Conservation (phyloP, 768 basidiomycete species). For the Russula compacta region DNA sequence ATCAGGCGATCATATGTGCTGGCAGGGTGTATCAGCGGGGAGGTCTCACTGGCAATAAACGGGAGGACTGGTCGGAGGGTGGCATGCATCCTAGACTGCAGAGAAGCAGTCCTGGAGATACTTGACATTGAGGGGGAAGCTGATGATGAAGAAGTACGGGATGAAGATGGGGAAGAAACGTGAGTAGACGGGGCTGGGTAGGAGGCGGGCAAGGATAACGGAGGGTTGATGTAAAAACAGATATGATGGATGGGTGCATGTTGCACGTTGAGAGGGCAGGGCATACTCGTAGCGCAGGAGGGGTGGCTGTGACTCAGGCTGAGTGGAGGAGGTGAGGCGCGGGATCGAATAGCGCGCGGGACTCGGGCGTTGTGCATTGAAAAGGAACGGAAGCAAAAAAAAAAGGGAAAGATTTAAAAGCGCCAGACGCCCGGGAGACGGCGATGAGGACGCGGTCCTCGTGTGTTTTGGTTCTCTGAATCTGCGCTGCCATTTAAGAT, state of each 20-base stretch:
- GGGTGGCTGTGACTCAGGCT: neutral
- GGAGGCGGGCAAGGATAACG: neutral
- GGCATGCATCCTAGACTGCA: slow-evolving; percentile 60
- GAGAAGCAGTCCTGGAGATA: slow-evolving; percentile 57
- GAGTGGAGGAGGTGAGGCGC: slow-evolving; percentile 10
- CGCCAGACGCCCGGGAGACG: neutral
- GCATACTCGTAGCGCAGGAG: neutral
- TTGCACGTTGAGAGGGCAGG: neutral
- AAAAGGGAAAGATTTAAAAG: neutral
- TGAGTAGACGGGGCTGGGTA: neutral
- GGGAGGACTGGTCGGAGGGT: slow-evolving; percentile 66
- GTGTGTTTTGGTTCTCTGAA: slow-evolving; percentile 57
- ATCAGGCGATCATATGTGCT: slow-evolving; percentile 52
- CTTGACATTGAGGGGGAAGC: slow-evolving; percentile 60
- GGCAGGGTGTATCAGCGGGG: slow-evolving; percentile 41
- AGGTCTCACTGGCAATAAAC: slow-evolving; percentile 59
- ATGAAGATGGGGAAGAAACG: slow-evolving; percentile 12
- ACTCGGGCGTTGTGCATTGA: neutral
- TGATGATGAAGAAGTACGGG: slow-evolving; percentile 23
- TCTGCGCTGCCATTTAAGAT: slow-evolving; percentile 39
- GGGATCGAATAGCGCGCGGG: neutral
- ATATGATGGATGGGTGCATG: neutral
- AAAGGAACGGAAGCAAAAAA: slow-evolving; percentile 13
- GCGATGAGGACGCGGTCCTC: slow-evolving; percentile 36
- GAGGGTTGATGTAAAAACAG: neutral